Base-by-base conservation (phyloP, 2,329 filamentous ascomycete genomes). In the Penicillium sp. region DNA sequence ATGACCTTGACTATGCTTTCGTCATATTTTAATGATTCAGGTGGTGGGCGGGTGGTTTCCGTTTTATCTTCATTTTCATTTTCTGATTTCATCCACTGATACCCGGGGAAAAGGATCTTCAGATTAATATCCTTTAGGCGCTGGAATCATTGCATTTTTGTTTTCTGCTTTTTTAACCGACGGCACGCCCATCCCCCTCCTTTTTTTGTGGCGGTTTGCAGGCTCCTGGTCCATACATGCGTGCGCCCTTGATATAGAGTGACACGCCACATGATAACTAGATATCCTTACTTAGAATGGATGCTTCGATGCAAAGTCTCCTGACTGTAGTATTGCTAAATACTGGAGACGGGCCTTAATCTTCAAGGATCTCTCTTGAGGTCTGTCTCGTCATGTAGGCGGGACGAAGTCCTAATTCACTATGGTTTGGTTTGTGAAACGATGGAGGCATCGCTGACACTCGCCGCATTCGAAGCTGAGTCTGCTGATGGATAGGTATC, bases 51-150 rank as follows among this genome's bases (percentile, higher is more conserved):
- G 43, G 42, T 34, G 55, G 37, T 54, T 42, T 35, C 47, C 56
- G 55, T 58, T 48, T 55, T 31, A n/a, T n/a, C n/a, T 31, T 42
- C 31, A 49, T 58, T 57, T 58, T 48, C 53, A 47, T 55, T 55
- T 50, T 15, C 47, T 49, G 47, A 55, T 53, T 62, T 57, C 39
- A 47, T 55, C 59, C 64, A 22, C 22, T 22, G 58, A 63, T 65
- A 64, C 61, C 63, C 61, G 58, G 62, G 42, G 34, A 47, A 15
- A 48, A 42, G 56, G 62, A 58, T 58, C 56, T 50, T 58, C 47
- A 15, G 54, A 28, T 51, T 59, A 49, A 61, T 59, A 35, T 54
- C 58, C 49, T 62, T 55, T 47, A 11, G 58, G 58, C 60, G 60
- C 45, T 54, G 22, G 45, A 20, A 28, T 31, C 31, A 31, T 49